Evolutionary conservation across 2,329 filamentous ascomycete species (phyloP).

Genomic region (Mycosphaerella sp.): DNA sequence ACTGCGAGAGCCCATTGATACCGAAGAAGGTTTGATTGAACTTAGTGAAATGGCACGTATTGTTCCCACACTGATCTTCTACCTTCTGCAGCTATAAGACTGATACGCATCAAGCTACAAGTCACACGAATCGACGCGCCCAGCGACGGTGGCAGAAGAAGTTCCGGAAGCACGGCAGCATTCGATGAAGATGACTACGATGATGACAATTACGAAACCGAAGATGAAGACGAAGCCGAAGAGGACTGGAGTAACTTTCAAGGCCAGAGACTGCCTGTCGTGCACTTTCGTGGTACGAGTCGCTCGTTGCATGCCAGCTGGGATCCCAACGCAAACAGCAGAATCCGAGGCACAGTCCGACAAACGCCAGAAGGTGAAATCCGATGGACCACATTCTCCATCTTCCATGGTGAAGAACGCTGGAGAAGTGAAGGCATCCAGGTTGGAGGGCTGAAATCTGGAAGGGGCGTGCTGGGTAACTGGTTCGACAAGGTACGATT

Average conservation of each 20-base stretch:
- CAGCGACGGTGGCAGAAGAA: slow-evolving; percentile 35
- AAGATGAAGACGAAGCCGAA: slow-evolving; percentile 24
- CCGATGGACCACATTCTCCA: slow-evolving; percentile 64
- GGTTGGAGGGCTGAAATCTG: slow-evolving; percentile 59
- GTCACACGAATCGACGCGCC: slow-evolving; percentile 56
- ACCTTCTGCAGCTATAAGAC: slow-evolving; percentile 49
- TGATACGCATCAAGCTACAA: slow-evolving; percentile 62
- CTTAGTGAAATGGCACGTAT: slow-evolving; percentile 31
- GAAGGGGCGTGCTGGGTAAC: slow-evolving; percentile 63
- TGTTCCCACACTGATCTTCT: slow-evolving; percentile 12
- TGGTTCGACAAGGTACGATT: slow-evolving; percentile 66
- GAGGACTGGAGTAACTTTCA: slow-evolving; percentile 29
- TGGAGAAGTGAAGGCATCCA: slow-evolving; percentile 76
- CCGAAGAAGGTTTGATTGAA: slow-evolving; percentile 47
- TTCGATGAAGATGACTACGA: slow-evolving; percentile 40
- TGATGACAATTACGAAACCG: slow-evolving; percentile 25
- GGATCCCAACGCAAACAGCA: slow-evolving; percentile 64
- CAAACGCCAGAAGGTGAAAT: slow-evolving; percentile 65
- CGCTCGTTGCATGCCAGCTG: slow-evolving; percentile 57
- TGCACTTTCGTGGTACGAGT: slow-evolving; percentile 60
- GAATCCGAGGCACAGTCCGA: slow-evolving; percentile 59
- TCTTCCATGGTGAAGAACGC: slow-evolving; percentile 58
- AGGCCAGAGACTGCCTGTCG: slow-evolving; percentile 50
- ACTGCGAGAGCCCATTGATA: slow-evolving; percentile 49
- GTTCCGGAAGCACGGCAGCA: neutral